These are phyloP conservation scores for Stagonosporopsis rhizophila DNA, from an alignment of 2,329 filamentous ascomycete species.

Conservation along the genomic window DNA sequence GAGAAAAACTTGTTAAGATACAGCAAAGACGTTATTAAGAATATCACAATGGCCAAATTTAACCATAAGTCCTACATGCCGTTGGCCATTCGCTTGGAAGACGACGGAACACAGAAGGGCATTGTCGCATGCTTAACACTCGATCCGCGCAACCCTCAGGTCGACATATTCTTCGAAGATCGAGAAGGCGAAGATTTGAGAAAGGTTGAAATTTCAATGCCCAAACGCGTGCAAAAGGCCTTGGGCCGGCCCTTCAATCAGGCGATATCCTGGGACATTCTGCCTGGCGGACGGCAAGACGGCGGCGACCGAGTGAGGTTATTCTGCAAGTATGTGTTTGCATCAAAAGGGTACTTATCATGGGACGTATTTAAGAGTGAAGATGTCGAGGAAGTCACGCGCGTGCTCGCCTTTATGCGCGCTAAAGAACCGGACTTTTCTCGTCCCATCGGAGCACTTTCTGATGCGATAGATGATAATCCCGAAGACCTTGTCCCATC, in stretches of 20 bases:
- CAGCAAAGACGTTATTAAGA: not conserved
- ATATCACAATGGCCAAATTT: not conserved
- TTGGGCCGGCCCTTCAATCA: not conserved
- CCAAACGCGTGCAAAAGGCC: not conserved
- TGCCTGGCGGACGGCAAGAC: not conserved
- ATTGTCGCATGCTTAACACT: not conserved
- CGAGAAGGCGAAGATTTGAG: not conserved
- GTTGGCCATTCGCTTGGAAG: not conserved
- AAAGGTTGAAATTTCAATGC: not conserved
- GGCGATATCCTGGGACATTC: not conserved
- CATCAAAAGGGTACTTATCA: not conserved
- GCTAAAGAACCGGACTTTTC: not conserved
- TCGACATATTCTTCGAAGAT: not conserved
- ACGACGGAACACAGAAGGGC: not conserved
- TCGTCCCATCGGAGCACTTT: not conserved
- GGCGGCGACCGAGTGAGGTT: not conserved
- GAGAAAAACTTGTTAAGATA: not conserved
- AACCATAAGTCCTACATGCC: not conserved
- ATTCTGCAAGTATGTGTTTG: not conserved
- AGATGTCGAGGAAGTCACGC: not conserved
- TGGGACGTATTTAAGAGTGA: not conserved
- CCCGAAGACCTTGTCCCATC: not conserved
- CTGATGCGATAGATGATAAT: not conserved
- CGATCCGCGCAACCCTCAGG: not conserved
- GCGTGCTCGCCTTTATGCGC: not conserved